Conservation (phyloP, 164 flowering plant species). For the Echeveria elegans region DNA sequence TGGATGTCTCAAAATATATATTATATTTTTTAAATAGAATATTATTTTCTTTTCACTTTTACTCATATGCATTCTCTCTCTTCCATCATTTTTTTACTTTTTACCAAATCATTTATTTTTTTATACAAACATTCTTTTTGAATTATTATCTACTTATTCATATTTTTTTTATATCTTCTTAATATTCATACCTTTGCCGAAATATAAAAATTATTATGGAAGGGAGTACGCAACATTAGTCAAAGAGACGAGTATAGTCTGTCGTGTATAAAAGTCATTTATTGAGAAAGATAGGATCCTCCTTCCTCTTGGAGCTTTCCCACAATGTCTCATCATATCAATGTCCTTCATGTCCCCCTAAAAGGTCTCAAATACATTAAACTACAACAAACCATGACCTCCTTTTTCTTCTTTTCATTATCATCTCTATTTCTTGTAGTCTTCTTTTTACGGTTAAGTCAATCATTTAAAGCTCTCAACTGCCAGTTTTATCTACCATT, state of each 20-base stretch:
- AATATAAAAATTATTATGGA: no score
- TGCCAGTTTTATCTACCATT: constrained; percentile 1
- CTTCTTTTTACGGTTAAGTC: not conserved
- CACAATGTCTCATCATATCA: constrained; percentile 1
- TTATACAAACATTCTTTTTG: no score
- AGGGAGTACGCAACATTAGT: no score
- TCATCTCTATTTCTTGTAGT: not conserved
- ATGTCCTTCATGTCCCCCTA: not conserved
- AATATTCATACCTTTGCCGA: no score
- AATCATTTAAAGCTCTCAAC: not conserved
- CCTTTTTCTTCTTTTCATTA: not conserved
- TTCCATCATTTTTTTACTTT: no score
- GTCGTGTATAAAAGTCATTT: not conserved
- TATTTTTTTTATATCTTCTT: no score
- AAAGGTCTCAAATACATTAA: not conserved
- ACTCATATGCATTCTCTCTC: no score
- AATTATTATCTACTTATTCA: no score
- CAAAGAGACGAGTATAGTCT: not conserved
- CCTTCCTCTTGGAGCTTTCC: not conserved
- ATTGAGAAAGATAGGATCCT: not conserved
- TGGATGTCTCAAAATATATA: no score
- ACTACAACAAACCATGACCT: not conserved
- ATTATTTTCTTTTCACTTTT: no score
- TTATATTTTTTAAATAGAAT: no score
- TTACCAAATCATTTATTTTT: no score